Conservation (phyloP, 352 stramenopile genomes). For the Phytopythium boreale region DNA sequence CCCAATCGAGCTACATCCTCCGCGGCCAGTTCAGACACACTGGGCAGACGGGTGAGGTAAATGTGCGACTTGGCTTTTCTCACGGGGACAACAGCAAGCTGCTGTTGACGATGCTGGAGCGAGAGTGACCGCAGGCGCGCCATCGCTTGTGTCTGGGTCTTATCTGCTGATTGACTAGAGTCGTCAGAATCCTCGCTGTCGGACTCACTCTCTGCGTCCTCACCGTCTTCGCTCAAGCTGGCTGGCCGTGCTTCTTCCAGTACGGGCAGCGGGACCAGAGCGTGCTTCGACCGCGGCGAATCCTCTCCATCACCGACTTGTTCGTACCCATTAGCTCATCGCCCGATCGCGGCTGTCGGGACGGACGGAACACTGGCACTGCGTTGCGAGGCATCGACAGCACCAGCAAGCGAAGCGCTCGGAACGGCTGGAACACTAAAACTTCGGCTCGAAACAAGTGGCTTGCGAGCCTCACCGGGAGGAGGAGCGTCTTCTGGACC, state of each 20-base stretch:
- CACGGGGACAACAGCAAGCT: conserved; percentile 14
- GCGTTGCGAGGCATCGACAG: conserved; percentile 5
- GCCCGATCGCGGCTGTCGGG: conserved; percentile 4
- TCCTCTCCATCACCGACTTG: conserved; percentile 1
- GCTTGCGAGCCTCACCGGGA: not conserved
- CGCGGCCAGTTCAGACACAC: conserved; percentile 24
- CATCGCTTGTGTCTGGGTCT: not conserved
- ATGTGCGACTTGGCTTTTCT: conserved; percentile 23
- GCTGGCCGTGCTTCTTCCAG: conserved; percentile 7
- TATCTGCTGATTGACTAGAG: not conserved
- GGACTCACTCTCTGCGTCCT: conserved; percentile 12
- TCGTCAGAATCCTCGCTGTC: conserved; percentile 15
- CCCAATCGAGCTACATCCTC: not conserved
- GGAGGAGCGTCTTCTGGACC: not conserved
- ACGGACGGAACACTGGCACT: conserved; percentile 25
- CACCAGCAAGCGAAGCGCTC: not conserved
- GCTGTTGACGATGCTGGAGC: conserved; percentile 11
- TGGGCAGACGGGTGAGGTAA: conserved; percentile 26
- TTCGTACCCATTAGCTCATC: conserved; percentile 14
- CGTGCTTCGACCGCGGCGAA: conserved; percentile 10
- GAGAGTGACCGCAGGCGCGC: conserved; percentile 20
- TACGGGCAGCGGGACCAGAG: conserved; percentile 10
- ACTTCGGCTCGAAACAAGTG: conserved; percentile 13
- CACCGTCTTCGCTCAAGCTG: conserved; percentile 1
- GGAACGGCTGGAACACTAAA: conserved; percentile 20